These are phyloP conservation scores for Fraxinus quadrangulata DNA, from an alignment of 257 asterid genomes.

Conservation along the genomic window DNA sequence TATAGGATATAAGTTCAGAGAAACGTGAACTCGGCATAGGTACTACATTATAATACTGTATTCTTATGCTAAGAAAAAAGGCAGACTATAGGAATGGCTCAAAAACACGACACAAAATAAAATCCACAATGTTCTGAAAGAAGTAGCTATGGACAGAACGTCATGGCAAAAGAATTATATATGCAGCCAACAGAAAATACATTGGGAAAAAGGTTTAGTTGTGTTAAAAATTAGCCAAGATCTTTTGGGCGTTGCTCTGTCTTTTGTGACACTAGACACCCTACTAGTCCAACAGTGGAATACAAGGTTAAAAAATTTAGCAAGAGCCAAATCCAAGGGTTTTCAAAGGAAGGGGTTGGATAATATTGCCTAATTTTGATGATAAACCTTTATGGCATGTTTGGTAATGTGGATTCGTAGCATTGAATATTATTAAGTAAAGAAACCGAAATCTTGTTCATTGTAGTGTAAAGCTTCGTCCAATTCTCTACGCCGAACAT, in stretches of 20 bases:
- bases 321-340: conserved; percentile 4
- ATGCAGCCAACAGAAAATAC: too few species aligned
- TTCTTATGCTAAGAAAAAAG: neutral
- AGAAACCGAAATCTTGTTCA: neutral
- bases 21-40: neutral
- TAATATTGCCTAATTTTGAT: neutral
- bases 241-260: neutral
- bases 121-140: neutral
- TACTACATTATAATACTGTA: neutral
- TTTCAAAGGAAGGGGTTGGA: neutral
- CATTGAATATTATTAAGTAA: neutral
- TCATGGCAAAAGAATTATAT: neutral
- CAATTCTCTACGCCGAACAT: too few species aligned
- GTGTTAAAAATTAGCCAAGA: neutral
- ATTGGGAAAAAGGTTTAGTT: neutral
- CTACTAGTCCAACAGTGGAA: neutral
- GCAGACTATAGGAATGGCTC: neutral
- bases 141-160: neutral
- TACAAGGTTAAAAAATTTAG: neutral
- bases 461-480: too few species aligned
- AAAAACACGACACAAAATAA: too few species aligned
- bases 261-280: neutral
- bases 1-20: conserved; percentile 3
- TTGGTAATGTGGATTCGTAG: neutral
- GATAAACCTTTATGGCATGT: neutral